Evolutionary conservation across 129 eudicot genomes (phyloP), one percentile per base, ranked within the genome.

Genomic region (Deinandra increscens): DNA sequence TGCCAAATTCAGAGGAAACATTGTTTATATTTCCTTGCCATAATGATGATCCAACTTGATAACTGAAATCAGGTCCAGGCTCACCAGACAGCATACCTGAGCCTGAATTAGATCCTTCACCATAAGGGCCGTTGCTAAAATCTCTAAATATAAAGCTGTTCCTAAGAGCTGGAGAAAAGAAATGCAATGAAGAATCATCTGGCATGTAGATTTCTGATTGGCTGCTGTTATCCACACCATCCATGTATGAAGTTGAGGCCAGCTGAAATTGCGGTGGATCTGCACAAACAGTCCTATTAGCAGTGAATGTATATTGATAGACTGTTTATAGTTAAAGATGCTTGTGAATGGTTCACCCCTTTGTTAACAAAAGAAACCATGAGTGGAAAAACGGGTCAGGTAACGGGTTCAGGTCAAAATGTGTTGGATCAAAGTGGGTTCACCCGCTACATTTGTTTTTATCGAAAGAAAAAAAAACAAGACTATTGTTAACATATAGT

Each of bases 21-120:
- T 15, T 70, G 22, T 67, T 17, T 23, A 56, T 55, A 37, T 60
- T 79, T 42, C 75, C 70, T 49, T 60, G 60, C 65, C 63, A 56
- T 41, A 12, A 59, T 6, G 74, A 71, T 15, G 74, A n/a, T 44
- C 63, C 79, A 7, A 18, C 23, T 48, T 73, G 82, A 42, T 38
- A 66, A 67, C 41, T 58, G 53, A 54, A 60, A 66, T 39, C 64
- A 67, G 78, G 73, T 38, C 64, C 74, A 3, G 29, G 51, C 54
- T 60, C 74, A 34, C 14, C 22, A 17, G 75, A 68, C n/a, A 39
- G 5, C 70, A 38, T 60, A 68, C 75, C 60, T 41, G 75, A 48
- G 20, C 43, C 54, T 11, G 70, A 76, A 37, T 70, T 76, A 15
- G 64, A 34, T n/a, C 75, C 82, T 66, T 79, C 82, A 33, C 82